These are phyloP conservation scores for Entomortierella beljakovae DNA, from an alignment of 192 early-diverging fungal genomes.

Conservation along the genomic window DNA sequence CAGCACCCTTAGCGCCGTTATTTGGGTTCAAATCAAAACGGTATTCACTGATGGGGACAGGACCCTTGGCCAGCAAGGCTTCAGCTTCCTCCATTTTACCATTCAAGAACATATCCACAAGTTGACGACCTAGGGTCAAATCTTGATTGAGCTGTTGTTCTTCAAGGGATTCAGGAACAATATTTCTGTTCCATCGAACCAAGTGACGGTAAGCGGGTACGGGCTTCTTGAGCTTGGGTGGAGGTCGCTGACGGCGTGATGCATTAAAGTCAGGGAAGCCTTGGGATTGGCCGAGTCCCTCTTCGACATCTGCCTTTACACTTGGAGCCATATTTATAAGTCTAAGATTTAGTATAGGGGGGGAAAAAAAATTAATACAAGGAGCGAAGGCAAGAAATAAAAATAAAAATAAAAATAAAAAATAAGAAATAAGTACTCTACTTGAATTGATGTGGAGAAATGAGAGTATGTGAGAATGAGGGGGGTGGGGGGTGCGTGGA, in stretches of 20 bases:
- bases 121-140: slow-evolving; percentile 65
- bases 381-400: too few relatives aligned
- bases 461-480: too few relatives aligned
- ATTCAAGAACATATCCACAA: slow-evolving; percentile 82
- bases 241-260: slow-evolving; percentile 48
- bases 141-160: slow-evolving; percentile 67
- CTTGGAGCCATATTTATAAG: slow-evolving; percentile 35
- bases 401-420: too few relatives aligned
- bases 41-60: slow-evolving; percentile 13
- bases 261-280: slow-evolving; percentile 41
- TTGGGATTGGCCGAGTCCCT: slow-evolving; percentile 2
- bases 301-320: slow-evolving; percentile 13
- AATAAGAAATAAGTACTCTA: too few relatives aligned
- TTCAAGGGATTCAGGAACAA: slow-evolving; percentile 25
- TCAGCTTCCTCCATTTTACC: slow-evolving; percentile 80
- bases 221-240: slow-evolving; percentile 53
- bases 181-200: slow-evolving; percentile 50
- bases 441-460: too few relatives aligned
- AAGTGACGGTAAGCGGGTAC: slow-evolving; percentile 52
- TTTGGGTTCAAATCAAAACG: not conserved
- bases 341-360: too few relatives aligned
- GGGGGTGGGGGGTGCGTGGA: too few relatives aligned
- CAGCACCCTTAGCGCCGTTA: not conserved
- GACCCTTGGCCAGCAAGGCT: slow-evolving; percentile 56
- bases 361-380: too few relatives aligned